phyloP scores from a whole-genome alignment of 2,329 filamentous ascomycete species.

The Aspergillus spinulosporus region DNA sequence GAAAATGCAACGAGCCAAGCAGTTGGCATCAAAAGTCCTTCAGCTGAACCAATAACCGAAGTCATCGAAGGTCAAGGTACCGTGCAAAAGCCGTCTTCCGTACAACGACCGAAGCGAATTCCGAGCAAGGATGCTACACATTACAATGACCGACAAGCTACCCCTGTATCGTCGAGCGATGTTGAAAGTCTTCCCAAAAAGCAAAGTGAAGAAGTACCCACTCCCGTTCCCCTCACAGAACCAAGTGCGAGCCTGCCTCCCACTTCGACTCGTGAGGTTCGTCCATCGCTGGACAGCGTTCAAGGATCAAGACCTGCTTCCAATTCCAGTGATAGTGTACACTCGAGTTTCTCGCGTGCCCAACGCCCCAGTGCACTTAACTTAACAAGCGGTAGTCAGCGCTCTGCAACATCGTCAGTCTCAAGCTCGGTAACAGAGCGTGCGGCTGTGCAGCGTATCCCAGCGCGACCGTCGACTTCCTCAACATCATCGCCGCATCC shows the following conservation, averaged over 20 bases:
- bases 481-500: slow-evolving; percentile 27
- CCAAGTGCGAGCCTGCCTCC: slow-evolving; percentile 13
- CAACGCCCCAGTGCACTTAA: slow-evolving; percentile 29
- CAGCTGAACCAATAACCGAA: slow-evolving; percentile 27
- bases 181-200: slow-evolving; percentile 24
- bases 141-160: slow-evolving; percentile 24
- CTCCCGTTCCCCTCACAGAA: slow-evolving; percentile 11
- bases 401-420: slow-evolving; percentile 26
- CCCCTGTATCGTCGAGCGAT: slow-evolving; percentile 26
- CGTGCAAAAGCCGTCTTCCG: slow-evolving; percentile 31
- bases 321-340: slow-evolving; percentile 31
- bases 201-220: slow-evolving; percentile 30
- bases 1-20: slow-evolving; percentile 23
- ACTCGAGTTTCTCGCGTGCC: slow-evolving; percentile 30
- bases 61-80: slow-evolving; percentile 36
- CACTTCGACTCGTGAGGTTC: slow-evolving; percentile 11
- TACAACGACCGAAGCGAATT: slow-evolving; percentile 34
- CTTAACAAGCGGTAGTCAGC: slow-evolving; percentile 25
- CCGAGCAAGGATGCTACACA: slow-evolving; percentile 28
- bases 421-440: slow-evolving; percentile 35
- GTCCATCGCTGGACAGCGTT: slow-evolving; percentile 7
- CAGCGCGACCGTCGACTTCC: slow-evolving; percentile 33
- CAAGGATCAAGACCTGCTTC: slow-evolving; percentile 27
- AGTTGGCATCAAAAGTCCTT: slow-evolving; percentile 19
- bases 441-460: slow-evolving; percentile 44